Conservation (phyloP, 1,139 yeast species). For the Diutina ranongensis region DNA sequence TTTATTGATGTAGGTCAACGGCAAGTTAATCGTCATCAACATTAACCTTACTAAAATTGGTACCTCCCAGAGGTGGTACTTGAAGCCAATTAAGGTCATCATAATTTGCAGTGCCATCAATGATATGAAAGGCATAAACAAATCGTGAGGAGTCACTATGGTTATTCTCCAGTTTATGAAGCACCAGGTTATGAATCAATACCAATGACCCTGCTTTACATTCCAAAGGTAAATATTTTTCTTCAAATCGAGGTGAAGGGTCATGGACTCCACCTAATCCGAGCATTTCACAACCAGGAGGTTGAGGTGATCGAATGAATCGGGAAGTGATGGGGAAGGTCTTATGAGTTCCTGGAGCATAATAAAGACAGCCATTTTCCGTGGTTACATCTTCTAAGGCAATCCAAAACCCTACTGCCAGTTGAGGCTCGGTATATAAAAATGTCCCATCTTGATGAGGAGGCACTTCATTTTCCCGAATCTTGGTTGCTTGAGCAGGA, state of each 20-base stretch:
- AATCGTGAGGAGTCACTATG: constrained; percentile 44
- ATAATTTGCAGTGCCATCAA: constrained; percentile 51
- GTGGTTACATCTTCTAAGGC: constrained; percentile 67
- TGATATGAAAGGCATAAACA: constrained; percentile 73
- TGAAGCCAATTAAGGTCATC: constrained; percentile 68
- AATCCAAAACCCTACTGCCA: constrained; percentile 75
- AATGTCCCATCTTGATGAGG: constrained; percentile 72
- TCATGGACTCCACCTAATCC: constrained; percentile 14
- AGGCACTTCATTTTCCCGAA: constrained; percentile 59
- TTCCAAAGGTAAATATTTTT: constrained; percentile 38
- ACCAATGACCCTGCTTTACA: constrained; percentile 67
- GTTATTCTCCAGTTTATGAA: constrained; percentile 63
- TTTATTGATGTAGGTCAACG: too few species aligned
- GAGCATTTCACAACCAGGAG: constrained; percentile 41
- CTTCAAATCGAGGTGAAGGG: constrained; percentile 15
- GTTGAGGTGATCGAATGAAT: constrained; percentile 36
- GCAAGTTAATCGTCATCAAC: too few species aligned
- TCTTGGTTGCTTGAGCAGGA: constrained; percentile 33
- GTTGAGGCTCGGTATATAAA: constrained; percentile 57
- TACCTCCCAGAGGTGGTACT: constrained; percentile 56
- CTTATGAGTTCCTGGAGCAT: constrained; percentile 66
- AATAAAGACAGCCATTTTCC: constrained; percentile 60
- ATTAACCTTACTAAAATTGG: constrained; percentile 42
- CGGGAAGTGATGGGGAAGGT: constrained; percentile 47
- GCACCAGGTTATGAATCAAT: constrained; percentile 55